Percentiles rank a stretch among this genome's conserved stretches.
These are phyloP conservation scores for Cyclostephanos invisitatus DNA, from an alignment of 108 stramenopile species.

Conservation along the genomic window DNA sequence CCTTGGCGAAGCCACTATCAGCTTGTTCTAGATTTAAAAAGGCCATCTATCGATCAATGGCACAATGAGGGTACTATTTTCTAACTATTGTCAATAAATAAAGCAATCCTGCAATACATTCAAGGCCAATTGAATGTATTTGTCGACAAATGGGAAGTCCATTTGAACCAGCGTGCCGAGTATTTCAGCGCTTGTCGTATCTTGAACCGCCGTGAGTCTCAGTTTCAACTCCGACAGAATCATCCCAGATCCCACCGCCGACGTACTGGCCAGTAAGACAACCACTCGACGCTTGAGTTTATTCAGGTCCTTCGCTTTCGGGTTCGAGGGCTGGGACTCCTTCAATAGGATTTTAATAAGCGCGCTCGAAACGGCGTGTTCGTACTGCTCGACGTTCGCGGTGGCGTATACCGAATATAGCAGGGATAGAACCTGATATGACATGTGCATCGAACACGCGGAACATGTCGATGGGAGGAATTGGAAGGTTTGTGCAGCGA, in stretches of 20 bases:
- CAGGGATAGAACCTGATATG: conserved; percentile 52
- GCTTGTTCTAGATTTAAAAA: no score
- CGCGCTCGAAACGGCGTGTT: conserved; percentile 34
- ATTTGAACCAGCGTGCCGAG: conserved; percentile 63
- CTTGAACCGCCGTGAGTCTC: conserved; percentile 52
- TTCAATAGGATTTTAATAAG: conserved; percentile 50
- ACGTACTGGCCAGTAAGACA: conserved; percentile 62
- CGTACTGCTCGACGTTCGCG: conserved; percentile 35
- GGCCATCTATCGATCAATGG: no score
- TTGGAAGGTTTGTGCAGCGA: neutral
- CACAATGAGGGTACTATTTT: no score
- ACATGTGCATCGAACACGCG: conserved; percentile 48
- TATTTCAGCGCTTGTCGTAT: conserved; percentile 63
- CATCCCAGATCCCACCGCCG: conserved; percentile 51
- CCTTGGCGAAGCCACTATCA: no score
- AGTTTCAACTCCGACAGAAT: conserved; percentile 56
- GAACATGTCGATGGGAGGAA: conserved; percentile 73
- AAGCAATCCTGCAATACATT: conserved; percentile 7
- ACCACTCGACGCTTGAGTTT: conserved; percentile 55
- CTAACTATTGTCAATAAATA: no score
- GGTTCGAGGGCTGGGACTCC: conserved; percentile 41
- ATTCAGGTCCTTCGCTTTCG: conserved; percentile 27
- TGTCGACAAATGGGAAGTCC: conserved; percentile 46
- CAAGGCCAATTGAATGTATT: conserved; percentile 63
- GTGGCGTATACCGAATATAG: conserved; percentile 44